Evolutionary conservation across 2,329 filamentous ascomycete species (phyloP).

Genomic region (Stagonosporopsis rhizophila): DNA sequence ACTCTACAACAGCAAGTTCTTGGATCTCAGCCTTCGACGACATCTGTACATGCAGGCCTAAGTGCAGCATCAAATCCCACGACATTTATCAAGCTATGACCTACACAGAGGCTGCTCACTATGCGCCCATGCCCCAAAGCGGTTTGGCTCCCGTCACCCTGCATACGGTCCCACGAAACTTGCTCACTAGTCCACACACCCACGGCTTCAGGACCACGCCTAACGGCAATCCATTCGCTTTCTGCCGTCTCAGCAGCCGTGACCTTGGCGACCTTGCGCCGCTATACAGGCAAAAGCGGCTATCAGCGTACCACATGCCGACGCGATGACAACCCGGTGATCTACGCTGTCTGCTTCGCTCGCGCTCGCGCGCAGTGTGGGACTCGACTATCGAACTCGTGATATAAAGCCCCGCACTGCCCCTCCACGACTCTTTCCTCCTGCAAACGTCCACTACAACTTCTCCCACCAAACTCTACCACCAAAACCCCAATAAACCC

Average conservation of each 20-base stretch:
- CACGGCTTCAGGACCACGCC: slow-evolving; percentile 17
- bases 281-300: slow-evolving; percentile 23
- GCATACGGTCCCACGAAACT: slow-evolving; percentile 33
- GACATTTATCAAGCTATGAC: slow-evolving; percentile 8
- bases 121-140: slow-evolving; percentile 14
- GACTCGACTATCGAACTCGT: background rate
- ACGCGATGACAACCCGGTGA: slow-evolving; percentile 19
- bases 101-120: slow-evolving; percentile 15
- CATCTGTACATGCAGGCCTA: background rate
- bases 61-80: background rate
- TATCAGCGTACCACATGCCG: slow-evolving; percentile 26
- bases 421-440: slow-evolving; percentile 12
- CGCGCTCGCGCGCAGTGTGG: slow-evolving; percentile 2
- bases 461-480: background rate
- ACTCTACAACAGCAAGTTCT: background rate
- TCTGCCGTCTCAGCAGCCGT: slow-evolving; percentile 12
- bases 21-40: slow-evolving; percentile 2
- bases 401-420: slow-evolving; percentile 15
- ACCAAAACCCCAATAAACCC: slow-evolving; percentile 13
- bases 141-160: slow-evolving; percentile 14
- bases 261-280: slow-evolving; percentile 3
- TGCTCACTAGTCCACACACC: slow-evolving; percentile 30
- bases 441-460: slow-evolving; percentile 5
- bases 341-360: background rate
- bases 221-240: slow-evolving; percentile 9